Conservation (phyloP, 495 filamentous ascomycete genomes). For the Penicillium chermesinum region DNA sequence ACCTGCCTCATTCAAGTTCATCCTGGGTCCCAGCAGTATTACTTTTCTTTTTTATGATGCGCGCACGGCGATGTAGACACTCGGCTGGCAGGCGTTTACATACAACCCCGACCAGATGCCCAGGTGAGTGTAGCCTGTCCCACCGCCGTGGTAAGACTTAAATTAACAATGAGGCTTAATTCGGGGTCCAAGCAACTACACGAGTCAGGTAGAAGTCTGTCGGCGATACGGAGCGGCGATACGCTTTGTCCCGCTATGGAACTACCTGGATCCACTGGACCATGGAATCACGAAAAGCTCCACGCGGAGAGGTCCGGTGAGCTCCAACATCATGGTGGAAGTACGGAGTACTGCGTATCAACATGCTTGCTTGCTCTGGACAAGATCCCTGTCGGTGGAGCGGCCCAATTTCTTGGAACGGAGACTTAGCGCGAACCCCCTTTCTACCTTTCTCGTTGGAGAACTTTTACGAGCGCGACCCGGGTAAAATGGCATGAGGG, state of each 20-base stretch:
- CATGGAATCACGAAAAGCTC: neutral
- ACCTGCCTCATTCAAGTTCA: too few species aligned
- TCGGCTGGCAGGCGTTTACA: neutral
- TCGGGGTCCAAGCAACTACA: neutral
- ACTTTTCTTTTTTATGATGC: neutral
- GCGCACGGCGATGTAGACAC: neutral
- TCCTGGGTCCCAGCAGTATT: too few species aligned
- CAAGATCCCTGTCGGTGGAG: neutral
- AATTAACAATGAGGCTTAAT: neutral
- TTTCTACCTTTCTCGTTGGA: too few species aligned
- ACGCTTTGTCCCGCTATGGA: neutral
- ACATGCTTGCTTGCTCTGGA: neutral
- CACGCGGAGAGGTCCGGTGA: neutral
- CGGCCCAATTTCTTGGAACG: neutral
- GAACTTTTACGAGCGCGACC: too few species aligned
- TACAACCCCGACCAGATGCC: too few species aligned
- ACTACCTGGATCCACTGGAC: neutral
- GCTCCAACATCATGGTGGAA: too few species aligned
- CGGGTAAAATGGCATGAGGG: too few species aligned
- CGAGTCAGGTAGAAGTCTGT: neutral
- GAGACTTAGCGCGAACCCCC: too few species aligned
- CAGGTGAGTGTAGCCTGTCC: too few species aligned
- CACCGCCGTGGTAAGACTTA: too few species aligned
- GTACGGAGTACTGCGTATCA: neutral
- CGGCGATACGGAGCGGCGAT: too few species aligned